Conservation (phyloP, 495 filamentous ascomycete genomes). For the Neurospora sp. region DNA sequence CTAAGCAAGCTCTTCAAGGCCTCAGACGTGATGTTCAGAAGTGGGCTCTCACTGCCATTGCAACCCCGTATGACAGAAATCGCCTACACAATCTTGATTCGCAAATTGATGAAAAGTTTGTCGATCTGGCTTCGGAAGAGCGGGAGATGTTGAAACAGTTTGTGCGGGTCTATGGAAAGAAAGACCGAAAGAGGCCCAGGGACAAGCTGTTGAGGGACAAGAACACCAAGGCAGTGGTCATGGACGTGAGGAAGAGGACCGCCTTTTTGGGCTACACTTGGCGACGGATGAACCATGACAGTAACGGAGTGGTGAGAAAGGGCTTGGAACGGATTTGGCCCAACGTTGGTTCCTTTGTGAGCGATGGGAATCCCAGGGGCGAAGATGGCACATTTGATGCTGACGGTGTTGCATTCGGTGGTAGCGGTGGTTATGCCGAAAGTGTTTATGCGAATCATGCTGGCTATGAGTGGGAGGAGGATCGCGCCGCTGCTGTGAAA, state of each 20-base stretch:
- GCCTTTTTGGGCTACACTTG: constrained; percentile 92
- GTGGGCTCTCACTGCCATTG: constrained; percentile 29
- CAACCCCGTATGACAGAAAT: constrained; percentile 31
- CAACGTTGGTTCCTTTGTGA: not conserved
- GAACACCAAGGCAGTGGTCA: constrained; percentile 46
- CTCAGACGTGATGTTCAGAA: constrained; percentile 30
- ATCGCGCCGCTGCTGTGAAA: not conserved
- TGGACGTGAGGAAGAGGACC: constrained; percentile 68
- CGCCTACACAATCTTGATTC: constrained; percentile 34
- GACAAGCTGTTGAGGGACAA: constrained; percentile 73
- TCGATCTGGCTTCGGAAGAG: constrained; percentile 11
- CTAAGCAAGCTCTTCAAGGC: constrained; percentile 9
- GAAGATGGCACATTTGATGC: not conserved
- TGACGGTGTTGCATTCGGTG: not conserved
- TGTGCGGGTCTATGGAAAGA: constrained; percentile 7
- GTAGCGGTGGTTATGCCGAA: not conserved
- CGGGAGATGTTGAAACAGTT: constrained; percentile 30
- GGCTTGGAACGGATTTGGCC: not conserved
- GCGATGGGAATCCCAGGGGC: not conserved
- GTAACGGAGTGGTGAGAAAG: not conserved
- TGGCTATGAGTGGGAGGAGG: not conserved
- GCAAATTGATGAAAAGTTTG: constrained; percentile 30
- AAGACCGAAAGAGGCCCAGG: constrained; percentile 49
- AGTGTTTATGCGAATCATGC: not conserved
- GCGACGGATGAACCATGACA: constrained; percentile 29